A percentile compares a stretch with the other conserved stretches of the same genome.
phyloP scores from a whole-genome alignment of 202 grass and related monocot species.

The Setaria viridis region DNA sequence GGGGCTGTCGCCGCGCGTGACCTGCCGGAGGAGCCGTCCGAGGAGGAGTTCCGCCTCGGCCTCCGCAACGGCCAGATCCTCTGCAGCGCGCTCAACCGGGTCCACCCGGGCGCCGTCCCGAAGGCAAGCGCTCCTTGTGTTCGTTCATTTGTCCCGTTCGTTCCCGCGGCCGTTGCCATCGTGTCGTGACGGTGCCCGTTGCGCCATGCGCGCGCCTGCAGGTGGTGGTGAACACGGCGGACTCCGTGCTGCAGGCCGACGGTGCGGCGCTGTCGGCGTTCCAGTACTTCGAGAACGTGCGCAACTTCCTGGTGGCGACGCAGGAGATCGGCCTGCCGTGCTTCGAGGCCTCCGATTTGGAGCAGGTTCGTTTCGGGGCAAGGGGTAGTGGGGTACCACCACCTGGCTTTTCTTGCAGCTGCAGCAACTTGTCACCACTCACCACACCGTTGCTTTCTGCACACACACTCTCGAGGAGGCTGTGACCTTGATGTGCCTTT shows the following conservation, averaged over 20 bases:
- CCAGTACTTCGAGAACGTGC: conserved; percentile 99
- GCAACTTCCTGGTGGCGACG: conserved; percentile 92
- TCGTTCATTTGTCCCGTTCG: conserved; percentile 40
- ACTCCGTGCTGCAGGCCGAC: conserved; percentile 83
- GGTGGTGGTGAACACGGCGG: conserved; percentile 95
- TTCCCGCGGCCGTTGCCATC: conserved; percentile 15
- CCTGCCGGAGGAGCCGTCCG: conserved; percentile 88
- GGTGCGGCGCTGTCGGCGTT: conserved; percentile 91
- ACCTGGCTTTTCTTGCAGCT: conserved; percentile 56
- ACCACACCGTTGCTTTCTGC: conserved; percentile 50
- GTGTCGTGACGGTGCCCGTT: conserved; percentile 11
- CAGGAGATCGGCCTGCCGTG: conserved; percentile 87
- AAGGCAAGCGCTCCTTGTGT: conserved; percentile 65
- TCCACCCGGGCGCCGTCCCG: conserved; percentile 88
- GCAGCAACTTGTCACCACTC: conserved; percentile 47
- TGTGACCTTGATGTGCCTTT: conserved; percentile 56
- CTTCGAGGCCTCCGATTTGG: conserved; percentile 96
- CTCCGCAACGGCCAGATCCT: conserved; percentile 95
- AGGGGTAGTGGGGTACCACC: conserved; percentile 18
- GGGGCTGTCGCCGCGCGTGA: conserved; percentile 82
- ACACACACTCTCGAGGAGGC: conserved; percentile 41
- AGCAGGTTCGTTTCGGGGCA: conserved; percentile 70
- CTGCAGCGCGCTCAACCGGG: conserved; percentile 93
- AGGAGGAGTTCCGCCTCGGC: conserved; percentile 95
- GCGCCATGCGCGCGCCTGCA: conserved; percentile 34